A percentile compares a stretch with the other conserved stretches of the same genome.
These are phyloP conservation scores for Chlorella sp. DNA, from an alignment of 139 green algal species.

Conservation along the genomic window DNA sequence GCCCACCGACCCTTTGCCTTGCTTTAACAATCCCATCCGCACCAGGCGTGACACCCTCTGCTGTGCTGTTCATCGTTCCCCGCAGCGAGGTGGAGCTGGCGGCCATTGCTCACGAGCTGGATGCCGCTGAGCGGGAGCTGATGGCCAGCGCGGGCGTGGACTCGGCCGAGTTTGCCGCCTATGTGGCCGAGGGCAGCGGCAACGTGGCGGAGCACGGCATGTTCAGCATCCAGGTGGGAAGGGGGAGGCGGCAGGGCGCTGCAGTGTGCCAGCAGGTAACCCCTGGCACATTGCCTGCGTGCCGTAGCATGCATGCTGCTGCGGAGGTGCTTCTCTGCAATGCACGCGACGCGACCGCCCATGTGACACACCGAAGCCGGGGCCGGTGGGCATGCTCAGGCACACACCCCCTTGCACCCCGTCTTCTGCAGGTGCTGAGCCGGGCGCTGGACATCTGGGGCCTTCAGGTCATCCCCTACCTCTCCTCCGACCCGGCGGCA, in stretches of 20 bases:
- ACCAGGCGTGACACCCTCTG: not conserved
- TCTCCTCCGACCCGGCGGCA: conserved; percentile 25
- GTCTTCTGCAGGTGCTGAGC: conserved; percentile 67
- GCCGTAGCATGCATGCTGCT: no score
- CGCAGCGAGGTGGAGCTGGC: conserved; percentile 24
- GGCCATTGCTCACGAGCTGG: conserved; percentile 80
- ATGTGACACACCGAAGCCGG: no score
- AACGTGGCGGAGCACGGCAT: conserved; percentile 86
- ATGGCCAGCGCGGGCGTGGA: conserved; percentile 66
- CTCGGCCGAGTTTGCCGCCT: conserved; percentile 48
- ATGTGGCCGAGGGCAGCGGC: conserved; percentile 58
- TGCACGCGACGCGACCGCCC: no score
- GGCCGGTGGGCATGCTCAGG: no score
- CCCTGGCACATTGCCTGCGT: no score
- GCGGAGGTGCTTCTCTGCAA: no score
- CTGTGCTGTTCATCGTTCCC: not conserved
- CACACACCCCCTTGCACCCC: not conserved
- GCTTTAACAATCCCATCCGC: not conserved
- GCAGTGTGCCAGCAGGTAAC: no score
- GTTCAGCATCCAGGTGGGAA: conserved; percentile 38
- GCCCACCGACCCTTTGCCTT: not conserved
- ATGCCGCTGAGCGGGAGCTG: conserved; percentile 71
- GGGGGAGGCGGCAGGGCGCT: not conserved
- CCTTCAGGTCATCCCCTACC: conserved; percentile 37
- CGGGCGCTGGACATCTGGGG: conserved; percentile 79